Conservation (phyloP, 176 grass and related monocot genomes). For the Oryza glumipatula region DNA sequence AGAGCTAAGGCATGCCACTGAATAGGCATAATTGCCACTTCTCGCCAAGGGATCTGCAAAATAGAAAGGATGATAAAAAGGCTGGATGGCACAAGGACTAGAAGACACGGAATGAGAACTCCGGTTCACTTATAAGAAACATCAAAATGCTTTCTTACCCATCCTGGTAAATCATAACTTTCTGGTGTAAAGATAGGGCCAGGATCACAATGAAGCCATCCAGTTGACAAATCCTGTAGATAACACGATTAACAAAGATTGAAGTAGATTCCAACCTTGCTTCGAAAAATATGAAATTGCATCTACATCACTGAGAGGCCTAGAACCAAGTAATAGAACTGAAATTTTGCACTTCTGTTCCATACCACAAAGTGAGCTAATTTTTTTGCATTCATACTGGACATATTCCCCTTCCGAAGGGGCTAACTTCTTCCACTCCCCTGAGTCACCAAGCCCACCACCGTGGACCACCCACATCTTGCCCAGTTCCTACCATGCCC, state of each 20-base stretch:
- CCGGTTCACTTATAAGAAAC: not conserved
- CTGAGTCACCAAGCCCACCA: not conserved
- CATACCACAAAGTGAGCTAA: not conserved
- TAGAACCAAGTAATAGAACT: not conserved
- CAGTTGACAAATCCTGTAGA: slow-evolving; percentile 74
- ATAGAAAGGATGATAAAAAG: slow-evolving; percentile 29
- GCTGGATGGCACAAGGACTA: not conserved
- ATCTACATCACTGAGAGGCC: not conserved
- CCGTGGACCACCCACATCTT: not conserved
- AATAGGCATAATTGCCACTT: slow-evolving; percentile 79
- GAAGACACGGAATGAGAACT: slow-evolving; percentile 13
- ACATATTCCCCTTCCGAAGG: not conserved
- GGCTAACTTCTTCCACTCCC: not conserved
- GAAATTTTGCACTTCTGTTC: not conserved
- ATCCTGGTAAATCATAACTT: slow-evolving; percentile 58
- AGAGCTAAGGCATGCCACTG: slow-evolving; percentile 85
- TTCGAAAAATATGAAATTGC: not conserved
- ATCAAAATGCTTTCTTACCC: slow-evolving; percentile 50
- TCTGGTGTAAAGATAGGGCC: slow-evolving; percentile 75
- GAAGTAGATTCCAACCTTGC: not conserved
- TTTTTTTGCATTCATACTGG: not conserved
- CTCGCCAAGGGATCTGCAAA: slow-evolving; percentile 64
- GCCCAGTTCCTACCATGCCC: not conserved
- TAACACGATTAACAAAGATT: slow-evolving; percentile 15
- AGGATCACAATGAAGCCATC: slow-evolving; percentile 88